These are phyloP conservation scores for Fraxinus sp. DNA, from an alignment of 305 asterid genomes.

Conservation along the genomic window DNA sequence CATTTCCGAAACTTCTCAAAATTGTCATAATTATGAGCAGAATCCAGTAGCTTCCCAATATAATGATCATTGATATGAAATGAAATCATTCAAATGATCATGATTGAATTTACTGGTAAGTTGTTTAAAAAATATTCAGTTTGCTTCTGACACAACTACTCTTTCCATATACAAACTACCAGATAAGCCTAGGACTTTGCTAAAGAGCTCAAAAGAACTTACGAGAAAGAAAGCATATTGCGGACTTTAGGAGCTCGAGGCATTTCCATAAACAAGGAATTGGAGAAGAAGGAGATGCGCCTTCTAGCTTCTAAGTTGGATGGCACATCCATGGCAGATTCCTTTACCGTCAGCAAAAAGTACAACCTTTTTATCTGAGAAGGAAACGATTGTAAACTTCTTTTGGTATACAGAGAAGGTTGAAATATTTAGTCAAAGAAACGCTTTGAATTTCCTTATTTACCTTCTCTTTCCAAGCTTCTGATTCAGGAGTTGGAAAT, in stretches of 20 bases:
- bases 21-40: not conserved
- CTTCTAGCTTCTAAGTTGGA: slow-evolving; percentile 97
- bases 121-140: not conserved
- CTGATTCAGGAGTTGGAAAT: slow-evolving; percentile 86
- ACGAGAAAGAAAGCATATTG: slow-evolving; percentile 98
- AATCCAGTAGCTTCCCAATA: not conserved
- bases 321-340: slow-evolving; percentile 99
- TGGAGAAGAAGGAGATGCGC: slow-evolving; percentile 94
- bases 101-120: not conserved
- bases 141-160: not conserved
- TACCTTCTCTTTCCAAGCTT: slow-evolving; percentile 99
- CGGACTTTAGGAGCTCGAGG: slow-evolving; percentile 98
- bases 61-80: not conserved
- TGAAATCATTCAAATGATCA: not conserved
- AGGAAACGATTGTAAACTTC: slow-evolving; percentile 18
- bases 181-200: not conserved
- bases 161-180: not conserved
- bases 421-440: not conserved
- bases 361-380: slow-evolving; percentile 92
- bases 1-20: slow-evolving; percentile 2
- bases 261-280: slow-evolving; percentile 98
- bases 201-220: slow-evolving; percentile 38
- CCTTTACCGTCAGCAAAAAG: slow-evolving; percentile 92
- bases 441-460: slow-evolving; percentile 13
- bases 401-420: slow-evolving; percentile 12